phyloP scores from a whole-genome alignment of 257 asterid genomes.

The Salvia splendens region DNA sequence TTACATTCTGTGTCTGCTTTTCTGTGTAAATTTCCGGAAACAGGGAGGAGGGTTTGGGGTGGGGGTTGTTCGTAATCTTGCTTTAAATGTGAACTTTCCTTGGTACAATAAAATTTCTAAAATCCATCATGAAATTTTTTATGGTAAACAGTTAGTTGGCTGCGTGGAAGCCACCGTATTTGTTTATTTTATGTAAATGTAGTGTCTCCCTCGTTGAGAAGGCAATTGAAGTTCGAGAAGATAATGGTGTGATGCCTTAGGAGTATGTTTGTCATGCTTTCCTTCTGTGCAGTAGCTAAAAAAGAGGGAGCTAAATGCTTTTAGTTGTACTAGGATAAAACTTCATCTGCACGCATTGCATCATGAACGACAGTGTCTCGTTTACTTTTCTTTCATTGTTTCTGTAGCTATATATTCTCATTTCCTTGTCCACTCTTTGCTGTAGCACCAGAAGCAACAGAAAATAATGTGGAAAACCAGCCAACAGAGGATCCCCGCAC shows the following conservation, averaged over 20 bases:
- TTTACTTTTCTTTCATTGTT: neutral
- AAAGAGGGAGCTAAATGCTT: conserved; percentile 22
- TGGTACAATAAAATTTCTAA: conserved; percentile 1
- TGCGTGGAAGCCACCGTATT: neutral
- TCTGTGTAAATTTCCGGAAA: neutral
- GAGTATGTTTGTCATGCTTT: neutral
- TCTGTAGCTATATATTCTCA: neutral
- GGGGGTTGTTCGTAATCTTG: neutral
- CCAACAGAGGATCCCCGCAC: conserved; percentile 39
- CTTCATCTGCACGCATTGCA: conserved; percentile 5
- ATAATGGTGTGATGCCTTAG: neutral
- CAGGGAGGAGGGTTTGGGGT: neutral
- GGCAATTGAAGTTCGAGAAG: neutral
- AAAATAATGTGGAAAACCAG: conserved; percentile 35
- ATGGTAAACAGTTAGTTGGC: neutral
- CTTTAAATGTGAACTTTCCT: neutral
- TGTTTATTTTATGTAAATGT: conserved; percentile 8
- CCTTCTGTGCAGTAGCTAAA: neutral
- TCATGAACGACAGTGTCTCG: neutral
- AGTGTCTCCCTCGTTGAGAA: conserved; percentile 7
- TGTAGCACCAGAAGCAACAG: conserved; percentile 34
- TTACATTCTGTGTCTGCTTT: neutral
- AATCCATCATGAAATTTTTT: conserved; percentile 2
- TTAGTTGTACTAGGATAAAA: conserved; percentile 5
- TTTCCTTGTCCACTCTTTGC: conserved; percentile 20